Percentiles rank a stretch among this genome's conserved stretches.
Evolutionary conservation across 371 early-diverging fungal species (phyloP).

Genomic region (Mucor mucedo): DNA sequence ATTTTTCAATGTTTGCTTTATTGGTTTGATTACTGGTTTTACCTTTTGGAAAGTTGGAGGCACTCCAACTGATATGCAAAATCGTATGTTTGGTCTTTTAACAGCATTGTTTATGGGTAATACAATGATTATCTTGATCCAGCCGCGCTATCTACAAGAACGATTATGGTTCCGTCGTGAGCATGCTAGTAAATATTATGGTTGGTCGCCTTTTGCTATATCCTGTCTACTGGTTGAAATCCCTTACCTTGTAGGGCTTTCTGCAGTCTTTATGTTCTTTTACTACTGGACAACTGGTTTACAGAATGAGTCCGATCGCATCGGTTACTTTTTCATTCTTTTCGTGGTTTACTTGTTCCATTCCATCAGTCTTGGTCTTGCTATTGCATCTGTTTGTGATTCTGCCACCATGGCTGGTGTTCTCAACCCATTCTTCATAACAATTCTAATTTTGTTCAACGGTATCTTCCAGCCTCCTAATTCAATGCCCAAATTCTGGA

Average conservation of each 20-base stretch:
- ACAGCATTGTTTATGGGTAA: constrained; percentile 67
- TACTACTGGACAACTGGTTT: constrained; percentile 71
- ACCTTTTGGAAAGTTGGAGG: constrained; percentile 67
- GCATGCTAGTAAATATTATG: constrained; percentile 72
- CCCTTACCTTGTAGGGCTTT: constrained; percentile 59
- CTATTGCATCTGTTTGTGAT: constrained; percentile 65
- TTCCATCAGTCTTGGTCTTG: constrained; percentile 65
- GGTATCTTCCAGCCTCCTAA: constrained; percentile 64
- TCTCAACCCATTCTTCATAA: constrained; percentile 65
- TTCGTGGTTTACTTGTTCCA: constrained; percentile 59
- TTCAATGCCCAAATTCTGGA: constrained; percentile 72
- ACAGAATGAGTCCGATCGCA: constrained; percentile 39
- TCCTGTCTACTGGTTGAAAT: constrained; percentile 62
- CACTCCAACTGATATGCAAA: constrained; percentile 68
- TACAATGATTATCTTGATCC: constrained; percentile 69
- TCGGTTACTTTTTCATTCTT: constrained; percentile 60
- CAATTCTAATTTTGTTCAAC: constrained; percentile 62
- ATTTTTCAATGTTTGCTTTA: constrained; percentile 49
- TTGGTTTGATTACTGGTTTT: constrained; percentile 72
- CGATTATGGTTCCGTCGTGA: constrained; percentile 75
- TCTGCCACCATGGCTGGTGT: constrained; percentile 62
- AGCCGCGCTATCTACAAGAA: constrained; percentile 75
- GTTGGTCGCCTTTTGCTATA: constrained; percentile 65
- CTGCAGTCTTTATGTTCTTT: constrained; percentile 62
- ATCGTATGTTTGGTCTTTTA: constrained; percentile 75